phyloP scores from a whole-genome alignment of 768 basidiomycete genomes.

The Xanthoconium stramineum region DNA sequence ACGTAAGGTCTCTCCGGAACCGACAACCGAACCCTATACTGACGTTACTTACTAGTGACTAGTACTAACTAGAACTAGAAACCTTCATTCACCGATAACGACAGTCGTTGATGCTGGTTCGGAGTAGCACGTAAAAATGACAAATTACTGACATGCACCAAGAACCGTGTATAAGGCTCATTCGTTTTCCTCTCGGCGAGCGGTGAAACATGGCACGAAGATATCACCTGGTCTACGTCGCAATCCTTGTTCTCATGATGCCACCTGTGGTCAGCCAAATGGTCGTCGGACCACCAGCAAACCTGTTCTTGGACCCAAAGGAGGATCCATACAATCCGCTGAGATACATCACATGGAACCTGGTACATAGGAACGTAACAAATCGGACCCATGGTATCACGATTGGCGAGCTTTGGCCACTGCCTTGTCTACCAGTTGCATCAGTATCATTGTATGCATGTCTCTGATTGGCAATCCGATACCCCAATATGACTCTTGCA shows the following conservation, averaged over 20 bases:
- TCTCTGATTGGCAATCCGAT: neutral
- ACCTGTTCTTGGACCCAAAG: constrained; percentile 39
- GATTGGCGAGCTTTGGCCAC: constrained; percentile 59
- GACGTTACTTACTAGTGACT: too few species aligned
- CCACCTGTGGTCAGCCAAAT: neutral
- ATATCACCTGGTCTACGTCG: neutral
- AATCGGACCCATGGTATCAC: constrained; percentile 41
- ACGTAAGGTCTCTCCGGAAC: too few species aligned
- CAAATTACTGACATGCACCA: too few species aligned
- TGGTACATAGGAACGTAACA: constrained; percentile 39
- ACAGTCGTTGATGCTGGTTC: too few species aligned
- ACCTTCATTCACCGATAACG: too few species aligned
- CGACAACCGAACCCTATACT: too few species aligned
- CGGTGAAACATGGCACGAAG: neutral
- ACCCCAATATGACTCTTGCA: neutral
- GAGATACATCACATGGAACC: constrained; percentile 44
- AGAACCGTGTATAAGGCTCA: neutral
- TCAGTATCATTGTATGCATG: constrained; percentile 59
- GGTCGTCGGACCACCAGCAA: neutral
- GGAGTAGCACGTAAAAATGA: too few species aligned
- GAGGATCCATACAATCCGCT: constrained; percentile 53
- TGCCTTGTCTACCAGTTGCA: constrained; percentile 51
- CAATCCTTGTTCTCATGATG: neutral
- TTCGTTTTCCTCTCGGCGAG: neutral
- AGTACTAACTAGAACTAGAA: too few species aligned